Base-by-base conservation (phyloP, 2,329 filamentous ascomycete species). In the Microcyclospora pomicola region DNA sequence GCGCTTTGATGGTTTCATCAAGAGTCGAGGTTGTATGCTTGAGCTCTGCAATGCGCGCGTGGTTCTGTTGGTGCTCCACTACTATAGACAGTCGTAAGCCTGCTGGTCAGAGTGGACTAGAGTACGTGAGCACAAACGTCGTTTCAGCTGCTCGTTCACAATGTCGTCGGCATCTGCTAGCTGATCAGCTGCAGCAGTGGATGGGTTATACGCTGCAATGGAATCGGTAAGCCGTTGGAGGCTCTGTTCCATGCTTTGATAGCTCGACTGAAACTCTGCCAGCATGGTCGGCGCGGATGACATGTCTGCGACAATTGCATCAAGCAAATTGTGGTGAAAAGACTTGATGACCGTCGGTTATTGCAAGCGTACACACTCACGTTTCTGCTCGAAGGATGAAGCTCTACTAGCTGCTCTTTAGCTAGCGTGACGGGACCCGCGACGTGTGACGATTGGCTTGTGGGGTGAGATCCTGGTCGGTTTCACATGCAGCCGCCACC, bases 191-290 rank as follows among this genome's bases (percentile, higher is more conserved):
- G 78, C 73, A 28, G 68, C 60, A 4, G 73, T 65, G 6, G 80
- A 82, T 0, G 84, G 83, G 51, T 86, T 84, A 61, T 87, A 88
- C 46, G 84, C 82, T 5, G 82, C 71, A 44, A 92, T 80, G 0
- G 82, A 87, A 56, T 86, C 81, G 49, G 86, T 78, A 27, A 92
- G 67, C 19, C 66, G 75, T 10, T 72, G 70, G 14, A 92, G 65
- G 5, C 64, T 64, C 37, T 57, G 54, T 40, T 69, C 65, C 32
- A 69, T 54, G 42, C 65, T 60, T 46, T 63, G 55, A 43, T 67
- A 67, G 42, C 61, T 64, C 11, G 53, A 47, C 24, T 62, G 58
- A 27, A 69, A 58, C 24, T 61, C 43, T 35, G 54, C 51, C 38
- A 63, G 59, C 65, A 68, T 68, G 14, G 15, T 28, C n/a, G n/a